A percentile compares a stretch with the other conserved stretches of the same genome.
These are phyloP conservation scores for Zea luxurians DNA, from an alignment of 176 grass and related monocot species.

Conservation along the genomic window DNA sequence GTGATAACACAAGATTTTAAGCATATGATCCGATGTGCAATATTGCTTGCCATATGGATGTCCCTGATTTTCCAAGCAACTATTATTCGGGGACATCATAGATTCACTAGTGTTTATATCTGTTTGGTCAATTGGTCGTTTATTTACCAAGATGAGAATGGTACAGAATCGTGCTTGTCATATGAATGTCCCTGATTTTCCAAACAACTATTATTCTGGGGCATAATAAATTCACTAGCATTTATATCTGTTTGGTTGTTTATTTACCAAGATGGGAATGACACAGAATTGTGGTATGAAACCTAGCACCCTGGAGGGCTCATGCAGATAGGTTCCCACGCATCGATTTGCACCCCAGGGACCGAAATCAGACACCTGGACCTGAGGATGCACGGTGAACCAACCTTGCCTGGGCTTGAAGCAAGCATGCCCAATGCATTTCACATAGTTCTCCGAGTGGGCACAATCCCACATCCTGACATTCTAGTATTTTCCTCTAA, in stretches of 20 bases:
- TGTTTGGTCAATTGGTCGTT: background rate
- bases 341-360: background rate
- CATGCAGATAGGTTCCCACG: no score
- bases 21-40: background rate
- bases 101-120: background rate
- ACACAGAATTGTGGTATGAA: background rate
- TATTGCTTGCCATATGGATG: constrained; percentile 7
- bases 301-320: background rate
- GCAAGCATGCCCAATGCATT: background rate
- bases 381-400: background rate
- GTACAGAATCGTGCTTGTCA: background rate
- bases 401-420: background rate
- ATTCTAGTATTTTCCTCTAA: background rate
- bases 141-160: background rate
- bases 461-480: background rate
- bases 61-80: constrained; percentile 1
- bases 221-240: background rate
- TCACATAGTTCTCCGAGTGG: background rate
- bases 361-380: background rate
- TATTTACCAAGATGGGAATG: background rate
- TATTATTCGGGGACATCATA: background rate
- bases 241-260: background rate
- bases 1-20: no score
- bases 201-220: constrained; percentile 7
- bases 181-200: background rate